phyloP scores from a whole-genome alignment of 2,329 filamentous ascomycete genomes.

The Macroventuria anomochaeta region DNA sequence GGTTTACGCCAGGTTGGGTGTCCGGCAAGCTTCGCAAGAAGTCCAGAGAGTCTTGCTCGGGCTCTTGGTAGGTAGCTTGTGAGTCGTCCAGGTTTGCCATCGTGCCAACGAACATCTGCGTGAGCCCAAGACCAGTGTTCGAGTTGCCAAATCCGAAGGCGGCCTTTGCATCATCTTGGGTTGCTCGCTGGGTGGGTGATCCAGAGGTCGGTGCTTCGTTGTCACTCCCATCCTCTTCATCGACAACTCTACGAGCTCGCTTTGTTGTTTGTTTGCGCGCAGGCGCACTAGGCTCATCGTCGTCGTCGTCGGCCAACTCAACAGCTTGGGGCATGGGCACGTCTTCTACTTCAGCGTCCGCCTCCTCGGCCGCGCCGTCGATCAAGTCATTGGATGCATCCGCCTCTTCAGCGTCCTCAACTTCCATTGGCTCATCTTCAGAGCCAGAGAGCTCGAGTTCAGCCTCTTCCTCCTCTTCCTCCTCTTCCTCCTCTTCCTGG shows the following conservation, averaged over 20 bases:
- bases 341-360: constrained; percentile 28
- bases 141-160: constrained; percentile 50
- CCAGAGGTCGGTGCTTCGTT: constrained; percentile 22
- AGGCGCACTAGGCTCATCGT: constrained; percentile 56
- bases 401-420: too few relatives aligned
- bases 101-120: constrained; percentile 89
- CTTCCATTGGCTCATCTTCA: too few relatives aligned
- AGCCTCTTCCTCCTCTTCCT: constrained; percentile 22
- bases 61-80: constrained; percentile 43
- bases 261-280: constrained; percentile 57
- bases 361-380: constrained; percentile 17
- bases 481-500: constrained; percentile 41
- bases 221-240: constrained; percentile 62
- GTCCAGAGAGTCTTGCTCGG: constrained; percentile 58
- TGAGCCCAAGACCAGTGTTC: constrained; percentile 69
- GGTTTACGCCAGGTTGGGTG: constrained; percentile 61
- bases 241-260: constrained; percentile 65
- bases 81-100: constrained; percentile 69
- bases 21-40: constrained; percentile 60
- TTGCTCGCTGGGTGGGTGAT: constrained; percentile 32
- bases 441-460: too few relatives aligned
- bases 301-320: constrained; percentile 53
- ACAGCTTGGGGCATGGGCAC: constrained; percentile 20
- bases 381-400: constrained; percentile 31
- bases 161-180: constrained; percentile 43